Evolutionary conservation across 2,329 filamentous ascomycete species (phyloP).

Genomic region (Tothia fuscella): DNA sequence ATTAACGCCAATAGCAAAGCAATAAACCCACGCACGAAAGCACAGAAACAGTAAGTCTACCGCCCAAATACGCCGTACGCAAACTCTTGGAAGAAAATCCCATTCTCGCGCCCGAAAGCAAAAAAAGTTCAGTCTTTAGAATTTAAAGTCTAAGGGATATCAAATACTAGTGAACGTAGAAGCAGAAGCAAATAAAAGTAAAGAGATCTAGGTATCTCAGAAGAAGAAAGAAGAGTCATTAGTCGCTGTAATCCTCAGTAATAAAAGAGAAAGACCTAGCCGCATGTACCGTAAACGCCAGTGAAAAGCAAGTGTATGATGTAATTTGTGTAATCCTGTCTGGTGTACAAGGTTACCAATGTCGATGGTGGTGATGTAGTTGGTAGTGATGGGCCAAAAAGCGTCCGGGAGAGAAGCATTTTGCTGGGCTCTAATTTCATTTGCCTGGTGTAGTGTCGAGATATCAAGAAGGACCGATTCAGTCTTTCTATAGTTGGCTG

Average conservation of each 20-base stretch:
- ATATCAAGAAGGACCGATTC: too few species aligned
- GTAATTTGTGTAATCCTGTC: background rate
- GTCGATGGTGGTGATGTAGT: background rate
- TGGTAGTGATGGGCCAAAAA: background rate
- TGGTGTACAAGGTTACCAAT: background rate
- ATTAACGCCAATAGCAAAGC: too few species aligned
- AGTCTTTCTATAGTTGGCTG: too few species aligned
- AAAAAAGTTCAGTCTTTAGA: background rate
- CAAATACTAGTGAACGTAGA: background rate
- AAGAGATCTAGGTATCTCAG: too few species aligned
- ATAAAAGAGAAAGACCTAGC: background rate
- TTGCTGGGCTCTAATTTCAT: too few species aligned
- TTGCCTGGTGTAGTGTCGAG: too few species aligned
- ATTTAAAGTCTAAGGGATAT: conserved; percentile 5
- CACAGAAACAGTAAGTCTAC: too few species aligned
- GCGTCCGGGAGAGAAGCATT: too few species aligned
- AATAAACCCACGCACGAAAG: too few species aligned
- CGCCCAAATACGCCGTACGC: too few species aligned
- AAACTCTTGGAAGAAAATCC: background rate
- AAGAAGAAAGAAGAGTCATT: background rate
- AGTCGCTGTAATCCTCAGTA: background rate
- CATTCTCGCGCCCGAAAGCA: background rate
- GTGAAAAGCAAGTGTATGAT: background rate
- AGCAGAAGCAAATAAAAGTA: background rate
- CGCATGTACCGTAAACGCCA: background rate